These are phyloP conservation scores for Trifolium dubium DNA, from an alignment of 306 rosid species.

Conservation along the genomic window DNA sequence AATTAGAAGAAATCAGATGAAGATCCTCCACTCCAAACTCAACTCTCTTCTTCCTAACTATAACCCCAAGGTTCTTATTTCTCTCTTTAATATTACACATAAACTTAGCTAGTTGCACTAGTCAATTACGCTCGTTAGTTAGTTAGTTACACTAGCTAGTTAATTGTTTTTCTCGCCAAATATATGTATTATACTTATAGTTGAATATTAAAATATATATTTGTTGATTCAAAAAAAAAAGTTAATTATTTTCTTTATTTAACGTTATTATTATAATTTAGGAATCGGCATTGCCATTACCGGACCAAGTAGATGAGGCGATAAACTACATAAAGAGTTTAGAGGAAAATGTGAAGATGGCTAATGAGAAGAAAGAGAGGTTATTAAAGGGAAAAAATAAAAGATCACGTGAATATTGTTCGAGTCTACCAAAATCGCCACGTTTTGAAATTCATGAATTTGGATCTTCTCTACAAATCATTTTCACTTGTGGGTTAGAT, in stretches of 20 bases:
- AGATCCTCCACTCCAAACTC: constrained; percentile 72
- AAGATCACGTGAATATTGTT: constrained; percentile 40
- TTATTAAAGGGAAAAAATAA: constrained; percentile 39
- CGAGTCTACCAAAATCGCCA: constrained; percentile 42
- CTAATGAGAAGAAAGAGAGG: constrained; percentile 55
- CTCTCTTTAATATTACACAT: not conserved
- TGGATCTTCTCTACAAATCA: constrained; percentile 61
- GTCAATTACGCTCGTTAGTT: too few species aligned
- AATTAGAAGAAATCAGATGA: constrained; percentile 86
- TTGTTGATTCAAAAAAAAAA: too few species aligned
- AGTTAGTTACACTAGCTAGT: not conserved
- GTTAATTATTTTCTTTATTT: not conserved
- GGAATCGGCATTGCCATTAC: constrained; percentile 53
- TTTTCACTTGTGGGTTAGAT: constrained; percentile 54
- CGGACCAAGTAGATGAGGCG: constrained; percentile 75
- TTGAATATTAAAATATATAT: too few species aligned
- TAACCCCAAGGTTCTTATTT: constrained; percentile 45
- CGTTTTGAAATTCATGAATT: constrained; percentile 61
- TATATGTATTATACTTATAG: too few species aligned
- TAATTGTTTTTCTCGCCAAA: too few species aligned
- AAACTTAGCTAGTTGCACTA: too few species aligned
- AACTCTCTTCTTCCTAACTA: constrained; percentile 68
- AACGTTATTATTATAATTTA: constrained; percentile 31
- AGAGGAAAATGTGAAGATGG: constrained; percentile 59
- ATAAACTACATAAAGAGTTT: constrained; percentile 63